Percentiles rank a stretch among this genome's conserved stretches.
Evolutionary conservation across 202 grass and related monocot genomes (phyloP).

Genomic region (Carex arenaria): DNA sequence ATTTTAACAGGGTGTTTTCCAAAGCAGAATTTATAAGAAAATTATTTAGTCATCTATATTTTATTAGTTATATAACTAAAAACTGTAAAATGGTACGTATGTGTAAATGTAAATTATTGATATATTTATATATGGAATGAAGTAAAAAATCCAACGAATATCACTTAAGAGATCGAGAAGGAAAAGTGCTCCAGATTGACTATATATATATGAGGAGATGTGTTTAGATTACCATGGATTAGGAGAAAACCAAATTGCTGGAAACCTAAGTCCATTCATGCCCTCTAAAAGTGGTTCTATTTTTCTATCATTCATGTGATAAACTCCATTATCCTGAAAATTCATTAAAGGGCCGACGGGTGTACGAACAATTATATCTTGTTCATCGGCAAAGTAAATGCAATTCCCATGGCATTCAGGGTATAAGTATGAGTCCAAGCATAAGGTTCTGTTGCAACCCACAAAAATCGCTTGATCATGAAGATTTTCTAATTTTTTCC

Average conservation of each 20-base stretch:
- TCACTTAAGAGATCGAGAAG: background rate
- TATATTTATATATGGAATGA: background rate
- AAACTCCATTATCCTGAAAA: background rate
- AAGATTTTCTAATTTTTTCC: background rate
- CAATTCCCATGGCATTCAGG: background rate
- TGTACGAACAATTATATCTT: background rate
- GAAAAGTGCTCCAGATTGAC: background rate
- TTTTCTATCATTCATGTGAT: background rate
- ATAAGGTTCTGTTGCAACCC: background rate
- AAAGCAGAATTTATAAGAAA: too few relatives aligned
- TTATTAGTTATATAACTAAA: too few relatives aligned
- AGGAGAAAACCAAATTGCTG: background rate
- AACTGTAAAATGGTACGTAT: too few relatives aligned
- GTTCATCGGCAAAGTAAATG: background rate
- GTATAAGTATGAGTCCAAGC: background rate
- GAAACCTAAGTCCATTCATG: background rate
- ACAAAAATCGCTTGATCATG: background rate
- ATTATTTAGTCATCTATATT: too few relatives aligned
- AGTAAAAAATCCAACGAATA: background rate
- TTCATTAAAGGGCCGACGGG: too few relatives aligned
- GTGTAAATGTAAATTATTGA: too few relatives aligned
- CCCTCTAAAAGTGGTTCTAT: background rate
- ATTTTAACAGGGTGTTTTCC: too few relatives aligned
- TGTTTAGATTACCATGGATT: background rate
- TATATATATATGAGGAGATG: background rate